Evolutionary conservation across 176 grass and related monocot species (phyloP).

Genomic region (Aegilops tauschii): DNA sequence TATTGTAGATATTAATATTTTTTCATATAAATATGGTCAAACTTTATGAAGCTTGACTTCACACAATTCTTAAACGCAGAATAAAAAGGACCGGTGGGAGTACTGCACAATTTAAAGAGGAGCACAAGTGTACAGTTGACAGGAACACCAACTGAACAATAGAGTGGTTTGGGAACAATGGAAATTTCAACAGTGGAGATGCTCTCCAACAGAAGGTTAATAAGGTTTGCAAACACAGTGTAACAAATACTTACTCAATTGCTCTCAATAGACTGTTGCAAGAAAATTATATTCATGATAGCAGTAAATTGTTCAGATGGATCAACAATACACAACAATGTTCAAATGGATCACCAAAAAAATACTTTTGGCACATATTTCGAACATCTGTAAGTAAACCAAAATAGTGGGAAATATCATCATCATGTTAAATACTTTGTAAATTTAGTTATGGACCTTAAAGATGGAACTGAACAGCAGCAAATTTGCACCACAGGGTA

Average conservation of each 20-base stretch:
- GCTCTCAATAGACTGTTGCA: not conserved
- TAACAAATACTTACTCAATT: not conserved
- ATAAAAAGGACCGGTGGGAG: too few species aligned
- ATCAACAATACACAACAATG: too few species aligned
- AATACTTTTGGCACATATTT: not conserved
- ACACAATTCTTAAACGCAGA: too few species aligned
- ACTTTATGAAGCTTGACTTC: too few species aligned
- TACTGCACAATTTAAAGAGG: too few species aligned
- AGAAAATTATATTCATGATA: not conserved
- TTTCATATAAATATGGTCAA: too few species aligned
- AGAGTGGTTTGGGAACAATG: not conserved
- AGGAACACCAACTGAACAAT: too few species aligned
- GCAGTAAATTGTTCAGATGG: too few species aligned
- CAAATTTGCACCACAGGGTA: not conserved
- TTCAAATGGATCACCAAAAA: not conserved
- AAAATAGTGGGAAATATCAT: not conserved
- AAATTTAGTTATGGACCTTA: too few species aligned
- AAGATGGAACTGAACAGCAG: too few species aligned
- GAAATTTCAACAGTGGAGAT: not conserved
- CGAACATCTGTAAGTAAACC: not conserved
- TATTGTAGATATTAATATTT: too few species aligned
- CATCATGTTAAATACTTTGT: not conserved
- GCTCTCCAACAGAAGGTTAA: not conserved
- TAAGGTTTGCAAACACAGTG: rapidly evolving
- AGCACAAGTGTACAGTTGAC: too few species aligned